A percentile compares a stretch with the other conserved stretches of the same genome.
These are phyloP conservation scores for Henningerozyma blattae DNA, from an alignment of 805 yeast genomes.

Conservation along the genomic window DNA sequence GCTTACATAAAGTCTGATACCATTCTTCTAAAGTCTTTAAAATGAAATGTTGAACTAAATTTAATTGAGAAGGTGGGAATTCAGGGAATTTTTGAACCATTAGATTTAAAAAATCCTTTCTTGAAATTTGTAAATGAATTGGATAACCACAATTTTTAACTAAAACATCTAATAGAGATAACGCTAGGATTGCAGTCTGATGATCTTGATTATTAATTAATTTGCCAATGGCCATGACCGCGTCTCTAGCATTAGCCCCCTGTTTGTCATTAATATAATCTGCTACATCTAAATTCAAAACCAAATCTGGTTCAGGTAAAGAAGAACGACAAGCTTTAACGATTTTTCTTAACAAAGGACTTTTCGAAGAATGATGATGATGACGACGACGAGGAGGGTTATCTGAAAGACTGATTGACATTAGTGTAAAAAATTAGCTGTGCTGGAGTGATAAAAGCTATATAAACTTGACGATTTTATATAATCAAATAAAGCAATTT, in stretches of 20 bases:
- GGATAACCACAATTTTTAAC: constrained; percentile 98
- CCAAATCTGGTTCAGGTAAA: constrained; percentile 70
- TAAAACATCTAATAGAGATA: constrained; percentile 68
- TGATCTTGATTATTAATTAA: constrained; percentile 70
- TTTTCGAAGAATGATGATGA: no score
- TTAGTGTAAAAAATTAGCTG: no score
- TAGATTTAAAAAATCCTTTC: constrained; percentile 87
- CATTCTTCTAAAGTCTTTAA: constrained; percentile 89
- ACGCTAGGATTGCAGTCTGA: constrained; percentile 69
- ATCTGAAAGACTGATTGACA: not conserved
- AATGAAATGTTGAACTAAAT: constrained; percentile 69
- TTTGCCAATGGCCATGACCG: constrained; percentile 73
- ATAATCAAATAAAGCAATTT: no score
- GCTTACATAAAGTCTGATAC: constrained; percentile 85
- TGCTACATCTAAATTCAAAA: constrained; percentile 78
- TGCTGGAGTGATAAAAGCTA: no score
- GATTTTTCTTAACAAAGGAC: constrained; percentile 28
- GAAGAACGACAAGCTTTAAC: constrained; percentile 77
- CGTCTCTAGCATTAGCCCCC: constrained; percentile 85
- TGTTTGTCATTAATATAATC: constrained; percentile 85
- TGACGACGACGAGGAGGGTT: no score
- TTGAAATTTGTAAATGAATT: constrained; percentile 81
- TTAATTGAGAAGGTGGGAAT: constrained; percentile 73
- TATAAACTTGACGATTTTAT: no score
- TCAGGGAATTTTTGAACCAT: constrained; percentile 87